Evolutionary conservation across 1,284 basidiomycete genomes (phyloP).

Genomic region (Rhodofomes roseus): DNA sequence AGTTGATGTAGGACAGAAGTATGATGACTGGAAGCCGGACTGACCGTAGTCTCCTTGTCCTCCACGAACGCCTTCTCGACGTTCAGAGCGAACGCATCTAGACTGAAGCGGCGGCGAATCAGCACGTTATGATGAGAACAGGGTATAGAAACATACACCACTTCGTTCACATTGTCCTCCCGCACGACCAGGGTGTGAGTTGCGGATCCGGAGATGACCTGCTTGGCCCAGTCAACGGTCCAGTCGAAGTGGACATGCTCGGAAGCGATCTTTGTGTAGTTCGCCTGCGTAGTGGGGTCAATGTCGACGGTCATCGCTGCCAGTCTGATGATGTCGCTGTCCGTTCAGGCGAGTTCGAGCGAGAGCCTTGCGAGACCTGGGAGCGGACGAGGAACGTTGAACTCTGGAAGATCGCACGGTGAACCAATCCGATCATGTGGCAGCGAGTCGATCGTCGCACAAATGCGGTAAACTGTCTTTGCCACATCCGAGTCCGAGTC

Average conservation of each 20-base stretch:
- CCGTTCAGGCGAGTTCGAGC: not conserved
- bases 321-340: not conserved
- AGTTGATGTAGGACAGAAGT: no score
- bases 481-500: no score
- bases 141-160: constrained; percentile 42
- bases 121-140: not conserved
- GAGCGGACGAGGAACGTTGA: no score
- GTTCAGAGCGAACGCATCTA: constrained; percentile 79
- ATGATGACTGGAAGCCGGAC: no score
- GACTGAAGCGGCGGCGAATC: constrained; percentile 34
- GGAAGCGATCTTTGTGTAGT: constrained; percentile 69
- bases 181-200: constrained; percentile 63
- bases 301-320: constrained; percentile 11
- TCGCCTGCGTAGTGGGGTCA: constrained; percentile 79
- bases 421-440: not conserved
- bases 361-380: no score
- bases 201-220: constrained; percentile 72
- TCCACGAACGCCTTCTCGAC: constrained; percentile 58
- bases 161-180: constrained; percentile 57
- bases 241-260: constrained; percentile 78
- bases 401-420: not conserved
- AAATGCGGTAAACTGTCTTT: not conserved
- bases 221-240: constrained; percentile 73
- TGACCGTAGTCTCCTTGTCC: constrained; percentile 46
- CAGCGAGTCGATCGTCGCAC: not conserved